A percentile compares a stretch with the other conserved stretches of the same genome.
Evolutionary conservation across 2,329 filamentous ascomycete species (phyloP).

Genomic region (Metarhizium album): DNA sequence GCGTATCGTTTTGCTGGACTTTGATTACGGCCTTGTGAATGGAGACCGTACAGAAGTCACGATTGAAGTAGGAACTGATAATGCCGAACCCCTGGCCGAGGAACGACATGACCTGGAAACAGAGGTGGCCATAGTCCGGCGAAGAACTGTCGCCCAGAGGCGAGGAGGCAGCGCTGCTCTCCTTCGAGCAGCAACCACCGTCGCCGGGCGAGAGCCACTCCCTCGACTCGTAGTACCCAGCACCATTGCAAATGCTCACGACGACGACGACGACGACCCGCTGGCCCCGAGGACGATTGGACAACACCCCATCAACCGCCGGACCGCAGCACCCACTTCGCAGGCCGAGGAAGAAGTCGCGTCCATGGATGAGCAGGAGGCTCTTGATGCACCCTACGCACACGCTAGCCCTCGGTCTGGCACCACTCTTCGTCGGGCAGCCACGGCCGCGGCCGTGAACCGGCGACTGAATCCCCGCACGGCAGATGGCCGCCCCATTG

Average conservation of each 20-base stretch:
- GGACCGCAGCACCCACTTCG: constrained; percentile 13
- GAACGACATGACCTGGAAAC: constrained; percentile 63
- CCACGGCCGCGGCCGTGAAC: constrained; percentile 65
- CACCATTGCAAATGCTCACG: constrained; percentile 4
- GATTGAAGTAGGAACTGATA: constrained; percentile 63
- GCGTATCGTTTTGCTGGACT: constrained; percentile 62
- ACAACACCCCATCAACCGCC: constrained; percentile 11
- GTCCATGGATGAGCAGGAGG: constrained; percentile 46
- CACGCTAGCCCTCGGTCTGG: constrained; percentile 62
- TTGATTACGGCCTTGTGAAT: constrained; percentile 50
- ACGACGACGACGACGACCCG: constrained; percentile 38
- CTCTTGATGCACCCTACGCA: constrained; percentile 60
- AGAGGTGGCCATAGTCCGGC: constrained; percentile 68
- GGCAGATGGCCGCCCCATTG: constrained; percentile 40
- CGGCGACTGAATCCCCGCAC: constrained; percentile 53
- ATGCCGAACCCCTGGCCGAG: constrained; percentile 61
- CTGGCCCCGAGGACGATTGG: constrained; percentile 40
- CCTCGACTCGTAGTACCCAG: constrained; percentile 19
- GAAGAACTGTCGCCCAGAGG: constrained; percentile 59
- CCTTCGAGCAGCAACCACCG: constrained; percentile 37
- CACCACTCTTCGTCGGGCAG: constrained; percentile 60
- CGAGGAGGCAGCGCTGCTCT: constrained; percentile 37
- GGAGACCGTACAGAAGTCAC: constrained; percentile 48
- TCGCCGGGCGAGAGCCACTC: constrained; percentile 16
- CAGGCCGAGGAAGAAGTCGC: constrained; percentile 30